Base-by-base conservation (phyloP, 2,329 filamentous ascomycete species). In the Didymella pinodella region DNA sequence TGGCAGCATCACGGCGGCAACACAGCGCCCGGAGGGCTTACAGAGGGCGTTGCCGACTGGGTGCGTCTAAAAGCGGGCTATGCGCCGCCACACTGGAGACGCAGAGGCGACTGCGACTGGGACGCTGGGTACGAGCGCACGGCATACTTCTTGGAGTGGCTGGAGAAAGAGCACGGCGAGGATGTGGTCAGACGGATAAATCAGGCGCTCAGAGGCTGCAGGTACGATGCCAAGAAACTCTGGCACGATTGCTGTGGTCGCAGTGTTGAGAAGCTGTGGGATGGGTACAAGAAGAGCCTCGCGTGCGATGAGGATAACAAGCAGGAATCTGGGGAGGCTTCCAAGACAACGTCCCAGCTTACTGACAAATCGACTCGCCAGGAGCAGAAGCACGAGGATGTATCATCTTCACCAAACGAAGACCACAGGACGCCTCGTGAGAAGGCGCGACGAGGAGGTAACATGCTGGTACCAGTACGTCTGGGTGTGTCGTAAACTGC, bases 31-130 rank as follows among this genome's bases (percentile, higher is more conserved):
- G 89, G 89, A 0, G 95, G 95, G 0, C 78, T 98, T 46, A 89
- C 96, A 55, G 94, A 98, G 77, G 94, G 94, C 0, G 87, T 98
- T 52, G 94, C 94, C 20, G 95, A 98, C 78, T 98, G 92, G 86
- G 93, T 98, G 25, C 85, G 94, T 2, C 79, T 98, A 61, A 87
- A 86, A 64, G 88, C 88, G 48, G 85, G 84, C 0, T 83, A 96
- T 28, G 86, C 82, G 8, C 92, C 94, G 40, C 90, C 91, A 48
- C 93, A 97, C 78, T 98, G 94, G 94, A 89, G 86, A 73, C 77
- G 78, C 41, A 80, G 81, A 25, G 74, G 75, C 3, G 79, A 82
- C 18, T 84, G 85, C 18, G 83, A 84, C n/a, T 97, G 93, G 93
- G 92, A 97, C 76, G 85, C 84, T 38, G 93, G 93, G 0, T 98